Conservation (phyloP, 768 basidiomycete species). For the Mycena haematopus region DNA sequence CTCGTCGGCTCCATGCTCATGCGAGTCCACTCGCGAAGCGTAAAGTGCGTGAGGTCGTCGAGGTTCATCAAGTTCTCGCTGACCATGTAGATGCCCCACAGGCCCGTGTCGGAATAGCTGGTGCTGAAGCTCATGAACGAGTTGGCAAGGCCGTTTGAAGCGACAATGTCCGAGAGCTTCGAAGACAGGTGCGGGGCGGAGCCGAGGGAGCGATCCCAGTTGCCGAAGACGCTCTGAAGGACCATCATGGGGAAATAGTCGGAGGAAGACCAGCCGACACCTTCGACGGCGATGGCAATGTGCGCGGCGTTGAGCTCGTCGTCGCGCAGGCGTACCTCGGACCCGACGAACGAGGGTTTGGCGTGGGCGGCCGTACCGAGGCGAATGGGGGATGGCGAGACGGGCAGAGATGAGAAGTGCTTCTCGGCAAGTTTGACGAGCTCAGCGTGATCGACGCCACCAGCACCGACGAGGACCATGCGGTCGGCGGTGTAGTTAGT, state of each 20-base stretch:
- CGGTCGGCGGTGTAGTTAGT: constrained; percentile 99
- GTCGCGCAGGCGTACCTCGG: constrained; percentile 95
- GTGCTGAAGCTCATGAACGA: constrained; percentile 99
- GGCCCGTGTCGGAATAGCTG: constrained; percentile 96
- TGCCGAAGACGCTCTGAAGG: constrained; percentile 97
- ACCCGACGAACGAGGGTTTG: constrained; percentile 86
- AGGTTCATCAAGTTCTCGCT: constrained; percentile 94
- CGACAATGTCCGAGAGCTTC: constrained; percentile 89
- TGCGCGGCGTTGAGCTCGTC: constrained; percentile 89
- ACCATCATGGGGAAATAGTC: constrained; percentile 99
- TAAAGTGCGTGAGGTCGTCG: constrained; percentile 94
- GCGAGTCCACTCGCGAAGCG: constrained; percentile 93
- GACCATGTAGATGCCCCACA: constrained; percentile 98
- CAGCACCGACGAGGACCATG: constrained; percentile 98
- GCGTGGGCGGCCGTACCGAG: constrained; percentile 81
- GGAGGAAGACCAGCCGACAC: constrained; percentile 96
- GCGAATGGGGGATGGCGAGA: constrained; percentile 86
- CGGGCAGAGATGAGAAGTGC: constrained; percentile 89
- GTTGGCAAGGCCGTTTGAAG: constrained; percentile 95
- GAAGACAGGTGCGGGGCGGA: constrained; percentile 89
- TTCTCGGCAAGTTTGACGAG: constrained; percentile 95
- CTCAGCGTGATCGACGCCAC: constrained; percentile 90
- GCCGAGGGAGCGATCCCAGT: constrained; percentile 98
- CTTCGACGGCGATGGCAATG: constrained; percentile 96
- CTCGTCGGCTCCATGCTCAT: constrained; percentile 88